Evolutionary conservation across 2,329 filamentous ascomycete species (phyloP).

Genomic region (Calonectria montana): DNA sequence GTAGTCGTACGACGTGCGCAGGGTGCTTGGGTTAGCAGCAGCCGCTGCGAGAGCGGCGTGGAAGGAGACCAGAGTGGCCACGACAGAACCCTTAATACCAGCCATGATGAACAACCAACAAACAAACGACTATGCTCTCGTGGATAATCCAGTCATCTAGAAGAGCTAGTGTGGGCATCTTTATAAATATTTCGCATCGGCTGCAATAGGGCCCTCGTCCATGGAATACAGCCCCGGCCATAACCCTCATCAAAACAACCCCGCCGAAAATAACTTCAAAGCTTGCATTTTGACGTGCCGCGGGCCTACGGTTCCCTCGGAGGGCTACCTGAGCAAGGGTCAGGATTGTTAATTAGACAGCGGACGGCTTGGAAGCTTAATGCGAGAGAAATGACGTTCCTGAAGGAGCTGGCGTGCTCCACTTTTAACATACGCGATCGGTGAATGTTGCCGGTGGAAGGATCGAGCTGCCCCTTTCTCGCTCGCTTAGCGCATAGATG

Average conservation of each 20-base stretch:
- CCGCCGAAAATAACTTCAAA: neutral
- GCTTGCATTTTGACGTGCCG: neutral
- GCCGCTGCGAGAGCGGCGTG: neutral
- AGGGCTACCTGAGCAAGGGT: neutral
- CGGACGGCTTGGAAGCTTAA: neutral
- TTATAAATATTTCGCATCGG: neutral
- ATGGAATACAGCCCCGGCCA: neutral
- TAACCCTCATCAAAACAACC: neutral
- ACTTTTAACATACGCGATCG: neutral
- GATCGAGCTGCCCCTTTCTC: neutral
- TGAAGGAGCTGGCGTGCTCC: neutral
- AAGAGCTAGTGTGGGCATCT: neutral
- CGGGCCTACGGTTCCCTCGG: neutral
- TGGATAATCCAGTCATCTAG: neutral
- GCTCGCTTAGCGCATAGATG: neutral
- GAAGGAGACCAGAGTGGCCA: neutral
- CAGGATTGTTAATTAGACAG: neutral
- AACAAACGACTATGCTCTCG: neutral
- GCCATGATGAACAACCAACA: neutral
- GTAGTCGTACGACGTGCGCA: neutral
- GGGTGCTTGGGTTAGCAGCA: neutral
- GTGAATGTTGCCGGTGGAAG: neutral
- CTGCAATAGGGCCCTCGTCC: neutral
- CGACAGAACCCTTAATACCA: neutral
- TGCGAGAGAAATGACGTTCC: neutral